These are phyloP conservation scores for Aspergillus spinulosporus DNA, from an alignment of 2,329 filamentous ascomycete species.

Conservation along the genomic window DNA sequence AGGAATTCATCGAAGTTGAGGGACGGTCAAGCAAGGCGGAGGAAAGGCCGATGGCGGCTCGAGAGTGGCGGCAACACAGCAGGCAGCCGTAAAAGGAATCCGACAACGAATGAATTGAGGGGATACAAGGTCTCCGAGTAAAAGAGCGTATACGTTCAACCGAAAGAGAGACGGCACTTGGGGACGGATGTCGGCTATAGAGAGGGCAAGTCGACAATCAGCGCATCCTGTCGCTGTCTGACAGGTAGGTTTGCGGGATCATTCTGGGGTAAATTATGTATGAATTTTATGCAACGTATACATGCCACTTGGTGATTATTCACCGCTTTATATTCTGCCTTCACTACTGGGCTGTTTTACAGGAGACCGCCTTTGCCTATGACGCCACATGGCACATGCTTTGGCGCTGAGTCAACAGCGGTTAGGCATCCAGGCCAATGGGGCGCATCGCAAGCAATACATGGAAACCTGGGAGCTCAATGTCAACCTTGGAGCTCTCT, in stretches of 20 bases:
- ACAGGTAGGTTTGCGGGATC: constrained; percentile 8
- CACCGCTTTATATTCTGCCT: neutral
- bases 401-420: constrained; percentile 15
- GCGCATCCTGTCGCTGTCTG: constrained; percentile 5
- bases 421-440: constrained; percentile 13
- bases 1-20: constrained; percentile 17
- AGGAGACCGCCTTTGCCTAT: constrained; percentile 37
- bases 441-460: constrained; percentile 4
- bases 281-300: constrained; percentile 8
- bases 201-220: constrained; percentile 1
- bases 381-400: constrained; percentile 31
- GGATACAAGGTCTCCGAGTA: neutral
- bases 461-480: constrained; percentile 2
- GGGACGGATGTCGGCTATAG: neutral
- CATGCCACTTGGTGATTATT: neutral
- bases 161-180: constrained; percentile 4
- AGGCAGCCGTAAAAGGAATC: constrained; percentile 2
- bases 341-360: neutral
- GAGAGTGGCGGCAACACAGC: constrained; percentile 1
- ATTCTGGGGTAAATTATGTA: constrained; percentile 19
- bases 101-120: neutral
- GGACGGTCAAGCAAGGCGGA: constrained; percentile 6
- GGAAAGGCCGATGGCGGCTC: constrained; percentile 1
- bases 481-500: constrained; percentile 15
- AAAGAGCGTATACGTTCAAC: neutral